phyloP scores from a whole-genome alignment of 306 rosid species.

The Acacia acuminata region DNA sequence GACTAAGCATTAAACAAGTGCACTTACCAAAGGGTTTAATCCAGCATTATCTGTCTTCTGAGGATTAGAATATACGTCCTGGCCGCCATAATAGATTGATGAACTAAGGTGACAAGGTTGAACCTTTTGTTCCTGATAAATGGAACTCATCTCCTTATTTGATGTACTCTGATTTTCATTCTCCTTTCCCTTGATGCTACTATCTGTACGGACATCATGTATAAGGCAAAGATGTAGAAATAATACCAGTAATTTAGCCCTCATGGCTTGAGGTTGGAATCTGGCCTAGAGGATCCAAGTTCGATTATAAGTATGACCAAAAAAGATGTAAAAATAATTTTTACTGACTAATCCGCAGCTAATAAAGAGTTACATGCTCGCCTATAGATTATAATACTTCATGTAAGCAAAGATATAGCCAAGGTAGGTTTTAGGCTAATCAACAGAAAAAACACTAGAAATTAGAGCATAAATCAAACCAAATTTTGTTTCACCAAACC shows the following conservation, averaged over 20 bases:
- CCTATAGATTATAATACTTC: not conserved
- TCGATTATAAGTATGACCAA: too few species aligned
- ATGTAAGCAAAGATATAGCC: conserved; percentile 6
- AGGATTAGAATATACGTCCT: conserved; percentile 66
- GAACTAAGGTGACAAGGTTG: conserved; percentile 93
- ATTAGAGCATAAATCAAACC: not conserved
- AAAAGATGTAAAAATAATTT: not conserved
- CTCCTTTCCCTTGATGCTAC: conserved; percentile 33
- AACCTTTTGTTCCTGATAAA: conserved; percentile 69
- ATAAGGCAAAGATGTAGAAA: not conserved
- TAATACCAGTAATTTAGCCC: too few species aligned
- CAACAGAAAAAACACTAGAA: not conserved
- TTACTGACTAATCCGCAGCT: not conserved
- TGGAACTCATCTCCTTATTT: conserved; percentile 49
- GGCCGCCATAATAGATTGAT: conserved; percentile 95
- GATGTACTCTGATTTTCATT: conserved; percentile 43
- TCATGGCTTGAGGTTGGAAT: too few species aligned
- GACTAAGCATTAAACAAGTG: not conserved
- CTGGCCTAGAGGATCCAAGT: too few species aligned
- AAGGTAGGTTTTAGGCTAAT: not conserved
- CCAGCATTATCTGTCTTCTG: conserved; percentile 44
- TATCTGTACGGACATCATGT: conserved; percentile 42
- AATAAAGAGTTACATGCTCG: not conserved
- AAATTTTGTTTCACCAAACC: not conserved
- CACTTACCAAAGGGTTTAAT: conserved; percentile 54